A percentile compares a stretch with the other conserved stretches of the same genome.
Evolutionary conservation across 2,329 filamentous ascomycete species (phyloP).

Genomic region (Colletotrichum simmondsii): DNA sequence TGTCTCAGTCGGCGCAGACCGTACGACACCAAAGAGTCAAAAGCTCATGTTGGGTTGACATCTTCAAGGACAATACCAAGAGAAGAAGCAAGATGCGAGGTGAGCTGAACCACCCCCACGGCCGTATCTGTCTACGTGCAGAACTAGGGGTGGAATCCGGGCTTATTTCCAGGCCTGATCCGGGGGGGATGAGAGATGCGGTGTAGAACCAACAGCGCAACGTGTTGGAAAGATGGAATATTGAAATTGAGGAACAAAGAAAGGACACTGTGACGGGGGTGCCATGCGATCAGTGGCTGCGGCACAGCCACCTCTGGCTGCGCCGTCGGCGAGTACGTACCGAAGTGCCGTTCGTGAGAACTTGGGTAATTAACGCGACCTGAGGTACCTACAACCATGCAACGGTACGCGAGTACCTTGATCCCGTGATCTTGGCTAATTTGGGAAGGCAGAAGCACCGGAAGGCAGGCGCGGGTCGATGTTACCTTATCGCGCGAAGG

Average conservation of each 20-base stretch:
- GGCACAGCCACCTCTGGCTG: constrained; percentile 18
- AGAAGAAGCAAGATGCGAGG: neutral
- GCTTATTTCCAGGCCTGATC: neutral
- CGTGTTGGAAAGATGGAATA: neutral
- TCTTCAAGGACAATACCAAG: neutral
- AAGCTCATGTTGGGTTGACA: neutral
- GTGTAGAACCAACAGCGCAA: neutral
- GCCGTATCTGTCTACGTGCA: neutral
- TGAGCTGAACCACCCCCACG: neutral
- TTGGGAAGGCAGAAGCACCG: neutral
- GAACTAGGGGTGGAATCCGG: neutral
- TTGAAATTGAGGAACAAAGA: neutral
- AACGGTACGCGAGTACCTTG: neutral
- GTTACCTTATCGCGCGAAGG: neutral
- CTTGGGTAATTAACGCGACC: too few species aligned
- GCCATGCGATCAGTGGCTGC: constrained; percentile 23
- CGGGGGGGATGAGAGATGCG: neutral
- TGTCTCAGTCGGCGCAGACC: neutral
- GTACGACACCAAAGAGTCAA: neutral
- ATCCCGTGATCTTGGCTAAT: neutral
- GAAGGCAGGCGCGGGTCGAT: neutral
- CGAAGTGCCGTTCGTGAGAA: neutral
- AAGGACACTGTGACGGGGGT: neutral
- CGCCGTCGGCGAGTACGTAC: neutral
- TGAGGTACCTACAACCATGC: too few species aligned